These are phyloP conservation scores for Fusarium denticulatum DNA, from an alignment of 2,329 filamentous ascomycete genomes.

Conservation along the genomic window DNA sequence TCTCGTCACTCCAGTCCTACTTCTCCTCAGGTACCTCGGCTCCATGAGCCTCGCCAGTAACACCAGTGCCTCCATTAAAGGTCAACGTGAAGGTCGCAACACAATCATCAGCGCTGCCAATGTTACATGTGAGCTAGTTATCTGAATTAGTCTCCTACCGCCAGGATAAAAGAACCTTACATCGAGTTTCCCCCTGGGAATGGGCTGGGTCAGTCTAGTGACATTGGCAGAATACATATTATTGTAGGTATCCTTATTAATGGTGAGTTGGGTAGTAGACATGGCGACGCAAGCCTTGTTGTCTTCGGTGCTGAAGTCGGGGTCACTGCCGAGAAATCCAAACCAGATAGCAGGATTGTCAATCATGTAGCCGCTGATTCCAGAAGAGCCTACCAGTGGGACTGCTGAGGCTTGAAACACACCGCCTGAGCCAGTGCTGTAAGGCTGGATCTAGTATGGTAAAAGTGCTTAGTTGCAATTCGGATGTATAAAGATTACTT, in stretches of 20 bases:
- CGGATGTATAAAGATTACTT: rapidly evolving
- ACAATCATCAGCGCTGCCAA: not conserved
- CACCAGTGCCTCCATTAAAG: not conserved
- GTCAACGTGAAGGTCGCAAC: not conserved
- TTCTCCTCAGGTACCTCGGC: not conserved
- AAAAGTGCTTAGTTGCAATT: not conserved
- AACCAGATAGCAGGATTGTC: not conserved
- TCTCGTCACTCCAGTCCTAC: not conserved
- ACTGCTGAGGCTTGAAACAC: not conserved
- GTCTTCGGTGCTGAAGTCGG: not conserved
- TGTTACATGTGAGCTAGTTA: not conserved
- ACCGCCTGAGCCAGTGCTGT: not conserved
- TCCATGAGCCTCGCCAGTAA: not conserved
- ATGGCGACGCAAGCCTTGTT: not conserved
- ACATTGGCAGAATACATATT: not conserved
- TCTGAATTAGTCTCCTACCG: not conserved
- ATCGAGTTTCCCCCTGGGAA: not conserved
- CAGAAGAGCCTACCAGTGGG: not conserved
- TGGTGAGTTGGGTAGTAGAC: not conserved
- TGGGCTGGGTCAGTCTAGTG: not conserved
- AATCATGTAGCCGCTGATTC: not conserved
- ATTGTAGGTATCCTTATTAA: not conserved
- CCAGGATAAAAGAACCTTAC: not conserved
- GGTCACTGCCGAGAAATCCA: not conserved
- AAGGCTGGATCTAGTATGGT: not conserved